A percentile compares a stretch with the other conserved stretches of the same genome.
These are phyloP conservation scores for Yarrowia deformans DNA, from an alignment of 805 yeast genomes.

Conservation along the genomic window DNA sequence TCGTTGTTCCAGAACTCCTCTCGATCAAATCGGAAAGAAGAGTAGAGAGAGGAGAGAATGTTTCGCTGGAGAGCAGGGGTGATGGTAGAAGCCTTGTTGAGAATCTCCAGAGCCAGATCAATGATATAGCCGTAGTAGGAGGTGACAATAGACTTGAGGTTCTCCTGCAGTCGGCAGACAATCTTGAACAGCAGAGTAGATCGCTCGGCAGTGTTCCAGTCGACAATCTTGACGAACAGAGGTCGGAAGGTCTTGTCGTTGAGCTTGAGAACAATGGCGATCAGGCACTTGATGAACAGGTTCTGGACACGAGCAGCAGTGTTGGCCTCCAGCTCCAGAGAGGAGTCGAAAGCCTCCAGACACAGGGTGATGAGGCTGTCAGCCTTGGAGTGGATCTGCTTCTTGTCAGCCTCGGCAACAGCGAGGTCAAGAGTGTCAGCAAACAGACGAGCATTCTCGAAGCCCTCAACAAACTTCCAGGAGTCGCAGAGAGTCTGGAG, in stretches of 20 bases:
- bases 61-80: constrained; percentile 66
- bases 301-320: constrained; percentile 84
- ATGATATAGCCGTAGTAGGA: constrained; percentile 84
- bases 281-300: constrained; percentile 73
- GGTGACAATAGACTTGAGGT: constrained; percentile 85
- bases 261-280: constrained; percentile 82
- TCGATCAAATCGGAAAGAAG: constrained; percentile 86
- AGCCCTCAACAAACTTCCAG: constrained; percentile 59
- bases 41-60: constrained; percentile 71
- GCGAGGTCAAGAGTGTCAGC: constrained; percentile 70
- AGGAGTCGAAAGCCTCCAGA: constrained; percentile 70
- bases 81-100: constrained; percentile 60
- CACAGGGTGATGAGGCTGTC: constrained; percentile 72
- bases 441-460: constrained; percentile 64
- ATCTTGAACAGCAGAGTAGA: constrained; percentile 81
- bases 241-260: constrained; percentile 96
- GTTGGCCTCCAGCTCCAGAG: constrained; percentile 68
- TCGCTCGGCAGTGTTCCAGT: constrained; percentile 75
- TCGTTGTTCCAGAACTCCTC: constrained; percentile 95
- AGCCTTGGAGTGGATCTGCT: constrained; percentile 74
- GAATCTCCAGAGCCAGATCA: constrained; percentile 69
- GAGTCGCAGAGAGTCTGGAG: constrained; percentile 66
- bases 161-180: constrained; percentile 83
- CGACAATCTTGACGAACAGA: constrained; percentile 78
- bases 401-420: constrained; percentile 73